phyloP scores from a whole-genome alignment of 805 yeast genomes.

The Hermanozyma aechmeae region DNA sequence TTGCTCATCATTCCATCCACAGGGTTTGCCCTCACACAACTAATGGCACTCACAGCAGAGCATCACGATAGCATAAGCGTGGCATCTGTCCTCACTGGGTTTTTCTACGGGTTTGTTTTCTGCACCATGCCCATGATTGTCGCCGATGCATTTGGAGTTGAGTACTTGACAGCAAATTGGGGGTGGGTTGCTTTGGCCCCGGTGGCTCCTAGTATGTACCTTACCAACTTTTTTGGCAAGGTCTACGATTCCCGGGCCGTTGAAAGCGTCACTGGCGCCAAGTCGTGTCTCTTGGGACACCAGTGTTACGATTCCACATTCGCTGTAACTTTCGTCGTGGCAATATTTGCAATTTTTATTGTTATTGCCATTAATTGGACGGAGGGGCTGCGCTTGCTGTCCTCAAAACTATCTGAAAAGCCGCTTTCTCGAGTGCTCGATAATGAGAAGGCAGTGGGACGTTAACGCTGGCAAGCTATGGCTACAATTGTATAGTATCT shows the following conservation, averaged over 20 bases:
- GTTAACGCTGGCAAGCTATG: neutral
- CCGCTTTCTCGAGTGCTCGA: neutral
- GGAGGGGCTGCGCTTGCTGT: neutral
- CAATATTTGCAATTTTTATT: slow-evolving; percentile 16
- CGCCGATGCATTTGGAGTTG: slow-evolving; percentile 67
- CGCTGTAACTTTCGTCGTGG: slow-evolving; percentile 22
- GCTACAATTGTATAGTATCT: neutral
- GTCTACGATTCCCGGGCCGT: slow-evolving; percentile 43
- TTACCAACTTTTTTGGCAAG: slow-evolving; percentile 56
- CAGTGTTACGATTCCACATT: slow-evolving; percentile 32
- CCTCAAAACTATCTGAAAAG: neutral
- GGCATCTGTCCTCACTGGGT: slow-evolving; percentile 51
- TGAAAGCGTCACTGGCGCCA: slow-evolving; percentile 5
- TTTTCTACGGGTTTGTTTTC: slow-evolving; percentile 65
- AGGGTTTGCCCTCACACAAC: slow-evolving; percentile 42
- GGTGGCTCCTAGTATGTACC: slow-evolving; percentile 46
- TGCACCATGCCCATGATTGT: slow-evolving; percentile 69
- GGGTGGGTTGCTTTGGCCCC: slow-evolving; percentile 65
- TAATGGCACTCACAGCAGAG: slow-evolving; percentile 29
- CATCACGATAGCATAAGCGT: slow-evolving; percentile 33
- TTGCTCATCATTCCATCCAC: slow-evolving; percentile 44
- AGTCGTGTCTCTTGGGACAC: slow-evolving; percentile 22
- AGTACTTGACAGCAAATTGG: slow-evolving; percentile 62
- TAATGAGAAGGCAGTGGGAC: neutral
- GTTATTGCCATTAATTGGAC: slow-evolving; percentile 1